These are phyloP conservation scores for Serendipita sp. DNA, from an alignment of 768 basidiomycete species.

Conservation along the genomic window DNA sequence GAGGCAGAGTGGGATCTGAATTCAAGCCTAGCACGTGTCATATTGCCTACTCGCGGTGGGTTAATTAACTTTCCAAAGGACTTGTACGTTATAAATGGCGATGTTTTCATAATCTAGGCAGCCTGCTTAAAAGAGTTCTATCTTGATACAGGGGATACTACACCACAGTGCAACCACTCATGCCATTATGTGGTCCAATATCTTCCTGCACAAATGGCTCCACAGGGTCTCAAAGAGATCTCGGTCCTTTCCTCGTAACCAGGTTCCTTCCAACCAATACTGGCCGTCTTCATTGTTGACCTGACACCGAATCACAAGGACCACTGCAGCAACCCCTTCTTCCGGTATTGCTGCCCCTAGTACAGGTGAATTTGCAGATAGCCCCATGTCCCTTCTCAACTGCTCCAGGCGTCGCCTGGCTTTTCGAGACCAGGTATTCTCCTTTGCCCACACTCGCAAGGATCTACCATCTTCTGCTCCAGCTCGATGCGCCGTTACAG, in stretches of 20 bases:
- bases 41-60: no score
- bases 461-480: background rate
- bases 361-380: background rate
- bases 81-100: no score
- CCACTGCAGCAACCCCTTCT: conserved; percentile 9
- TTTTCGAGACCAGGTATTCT: conserved; percentile 51
- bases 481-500: conserved; percentile 7
- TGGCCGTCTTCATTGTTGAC: background rate
- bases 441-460: conserved; percentile 16
- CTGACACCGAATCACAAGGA: conserved; percentile 8
- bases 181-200: conserved; percentile 12
- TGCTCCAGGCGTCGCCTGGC: conserved; percentile 38
- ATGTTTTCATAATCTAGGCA: no score
- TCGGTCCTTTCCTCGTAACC: conserved; percentile 47
- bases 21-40: no score
- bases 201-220: conserved; percentile 44
- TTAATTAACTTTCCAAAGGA: no score
- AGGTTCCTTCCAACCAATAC: conserved; percentile 32
- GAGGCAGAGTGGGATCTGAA: no score
- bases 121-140: no score
- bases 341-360: conserved; percentile 16
- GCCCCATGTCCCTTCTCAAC: conserved; percentile 4
- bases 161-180: no score
- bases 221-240: conserved; percentile 49
- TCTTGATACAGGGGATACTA: no score